Conservation (phyloP, 1,139 yeast species). For the Geotrichum bryndzae region DNA sequence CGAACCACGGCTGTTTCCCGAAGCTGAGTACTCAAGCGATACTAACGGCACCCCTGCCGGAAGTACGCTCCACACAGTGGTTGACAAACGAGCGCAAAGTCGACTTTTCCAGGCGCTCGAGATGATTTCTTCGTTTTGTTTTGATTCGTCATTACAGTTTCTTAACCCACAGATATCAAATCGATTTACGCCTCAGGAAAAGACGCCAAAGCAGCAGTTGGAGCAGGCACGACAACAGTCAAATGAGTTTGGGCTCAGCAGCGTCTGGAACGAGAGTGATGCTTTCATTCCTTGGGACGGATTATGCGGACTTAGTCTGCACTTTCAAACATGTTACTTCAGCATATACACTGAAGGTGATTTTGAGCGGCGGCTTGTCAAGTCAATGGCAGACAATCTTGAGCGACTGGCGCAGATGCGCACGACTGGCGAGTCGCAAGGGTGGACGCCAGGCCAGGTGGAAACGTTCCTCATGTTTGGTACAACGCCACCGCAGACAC, state of each 20-base stretch:
- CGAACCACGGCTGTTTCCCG: neutral
- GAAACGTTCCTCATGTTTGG: constrained; percentile 12
- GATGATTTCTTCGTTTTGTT: constrained; percentile 25
- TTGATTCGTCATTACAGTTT: neutral
- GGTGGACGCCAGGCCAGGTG: neutral
- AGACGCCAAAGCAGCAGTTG: neutral
- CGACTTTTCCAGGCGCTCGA: constrained; percentile 32
- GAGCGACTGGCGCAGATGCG: neutral
- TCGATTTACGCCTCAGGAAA: neutral
- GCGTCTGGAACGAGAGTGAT: constrained; percentile 4
- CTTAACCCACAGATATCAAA: constrained; percentile 4
- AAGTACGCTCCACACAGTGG: neutral
- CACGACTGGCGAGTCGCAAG: neutral
- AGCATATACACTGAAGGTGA: constrained; percentile 8
- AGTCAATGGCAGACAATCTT: constrained; percentile 1
- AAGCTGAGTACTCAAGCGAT: neutral
- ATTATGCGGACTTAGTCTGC: constrained; percentile 2
- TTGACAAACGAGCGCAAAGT: constrained; percentile 27
- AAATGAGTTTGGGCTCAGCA: neutral
- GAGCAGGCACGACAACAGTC: neutral
- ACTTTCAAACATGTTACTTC: constrained; percentile 11
- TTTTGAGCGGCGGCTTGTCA: constrained; percentile 3
- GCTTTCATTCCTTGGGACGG: constrained; percentile 14
- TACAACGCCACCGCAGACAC: neutral
- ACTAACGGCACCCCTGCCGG: neutral